Base-by-base conservation (phyloP, 805 yeast genomes). In the Saturnispora zaruensis region DNA sequence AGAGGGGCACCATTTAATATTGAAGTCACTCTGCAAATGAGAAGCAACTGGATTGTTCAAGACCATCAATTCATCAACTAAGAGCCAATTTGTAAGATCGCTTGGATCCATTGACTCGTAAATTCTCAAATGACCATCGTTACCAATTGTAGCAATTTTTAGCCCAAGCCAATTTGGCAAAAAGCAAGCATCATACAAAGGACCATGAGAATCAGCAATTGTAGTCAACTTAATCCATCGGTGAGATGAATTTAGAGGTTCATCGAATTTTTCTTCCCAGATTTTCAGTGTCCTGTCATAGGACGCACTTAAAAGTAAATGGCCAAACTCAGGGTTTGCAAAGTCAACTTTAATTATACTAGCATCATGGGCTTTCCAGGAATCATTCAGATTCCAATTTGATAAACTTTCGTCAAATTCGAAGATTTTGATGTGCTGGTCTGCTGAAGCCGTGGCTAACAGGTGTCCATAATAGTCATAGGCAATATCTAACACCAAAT, bases 311-410 rank as follows among this genome's bases (percentile, higher is more conserved):
- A 96, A 95, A 23, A 93, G 66, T 3, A 93, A 71, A 60, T 87
- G 87, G 7, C 96, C 95, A 66, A 81, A 89, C 65, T 91, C 95
- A 2, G 99, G 99, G 46, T 87, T 84, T 0, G 98, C 96, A 95
- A 96, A 93, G 44, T 81, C 80, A 8, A 93, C 73, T 57, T 84
- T 79, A 20, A 88, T 85, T 24, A 93, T 78, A 51, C 89, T 78
- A 6, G 95, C 81, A 59, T 93, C 96, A 63, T 93, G 99, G 0
- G 98, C 98, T 57, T 85, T 86, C 95, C 96, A 93, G 44, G 86
- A 81, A 66, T 91, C 97, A 59, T 83, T 82, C 50, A 87, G 67
- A 18, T 78, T 77, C 98, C 98, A 93, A 18, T 41, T 33, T n/a
- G 76, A 78, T 1, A 83, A 74, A 25, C 75, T 68, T 14, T 80